Evolutionary conservation across 805 yeast genomes (phyloP).

Genomic region (Sugiyamaella marilandica): DNA sequence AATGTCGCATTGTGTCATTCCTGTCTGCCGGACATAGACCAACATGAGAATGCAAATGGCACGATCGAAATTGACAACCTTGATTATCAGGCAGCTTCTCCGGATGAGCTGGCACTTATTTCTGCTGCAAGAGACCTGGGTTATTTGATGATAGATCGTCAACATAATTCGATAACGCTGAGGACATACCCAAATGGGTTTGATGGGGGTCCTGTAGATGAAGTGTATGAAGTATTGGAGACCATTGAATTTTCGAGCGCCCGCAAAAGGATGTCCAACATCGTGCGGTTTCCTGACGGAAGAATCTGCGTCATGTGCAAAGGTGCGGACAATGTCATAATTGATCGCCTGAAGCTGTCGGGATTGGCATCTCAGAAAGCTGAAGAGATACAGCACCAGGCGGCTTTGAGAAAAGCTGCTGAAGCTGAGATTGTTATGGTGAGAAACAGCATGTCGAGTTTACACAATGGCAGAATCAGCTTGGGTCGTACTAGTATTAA

Average conservation of each 20-base stretch:
- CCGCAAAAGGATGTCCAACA: slow-evolving; percentile 92
- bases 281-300: slow-evolving; percentile 71
- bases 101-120: slow-evolving; percentile 91
- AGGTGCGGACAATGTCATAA: slow-evolving; percentile 91
- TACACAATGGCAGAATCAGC: slow-evolving; percentile 25
- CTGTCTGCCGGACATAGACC: slow-evolving; percentile 58
- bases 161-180: slow-evolving; percentile 54
- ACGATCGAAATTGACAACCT: slow-evolving; percentile 46
- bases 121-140: slow-evolving; percentile 96
- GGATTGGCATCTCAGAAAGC: slow-evolving; percentile 60
- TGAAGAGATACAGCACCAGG: slow-evolving; percentile 52
- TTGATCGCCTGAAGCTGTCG: slow-evolving; percentile 61
- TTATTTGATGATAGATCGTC: slow-evolving; percentile 69
- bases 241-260: slow-evolving; percentile 79
- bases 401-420: slow-evolving; percentile 59
- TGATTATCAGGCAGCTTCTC: slow-evolving; percentile 89
- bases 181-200: slow-evolving; percentile 83
- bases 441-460: slow-evolving; percentile 48
- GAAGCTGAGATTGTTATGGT: slow-evolving; percentile 66
- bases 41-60: slow-evolving; percentile 24
- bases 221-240: slow-evolving; percentile 70
- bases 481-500: slow-evolving; percentile 26
- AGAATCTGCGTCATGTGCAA: slow-evolving; percentile 77
- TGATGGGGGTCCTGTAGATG: slow-evolving; percentile 56
- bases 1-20: slow-evolving; percentile 85